Evolutionary conservation across 805 yeast genomes (phyloP).

Genomic region (Candida cerambycidarum): DNA sequence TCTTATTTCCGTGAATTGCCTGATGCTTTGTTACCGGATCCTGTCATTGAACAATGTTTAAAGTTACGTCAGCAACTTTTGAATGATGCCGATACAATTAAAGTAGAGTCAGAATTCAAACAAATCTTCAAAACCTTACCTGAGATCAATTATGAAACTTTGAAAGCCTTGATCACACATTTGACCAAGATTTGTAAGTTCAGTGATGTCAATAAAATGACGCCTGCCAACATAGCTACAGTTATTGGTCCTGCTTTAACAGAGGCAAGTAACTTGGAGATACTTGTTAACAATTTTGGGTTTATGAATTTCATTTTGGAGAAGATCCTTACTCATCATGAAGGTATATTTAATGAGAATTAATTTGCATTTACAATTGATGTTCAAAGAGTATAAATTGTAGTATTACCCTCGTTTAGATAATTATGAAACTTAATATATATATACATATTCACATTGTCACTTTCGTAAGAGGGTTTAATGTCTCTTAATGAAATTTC

Average conservation of each 20-base stretch:
- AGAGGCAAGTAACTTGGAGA: slow-evolving; percentile 52
- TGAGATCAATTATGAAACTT: slow-evolving; percentile 59
- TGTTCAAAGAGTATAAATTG: background rate
- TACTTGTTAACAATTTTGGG: slow-evolving; percentile 50
- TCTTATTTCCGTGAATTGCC: slow-evolving; percentile 83
- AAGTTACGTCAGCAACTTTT: slow-evolving; percentile 25
- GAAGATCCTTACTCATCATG: slow-evolving; percentile 46
- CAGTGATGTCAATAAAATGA: slow-evolving; percentile 78
- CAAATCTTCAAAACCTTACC: slow-evolving; percentile 52
- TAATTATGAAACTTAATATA: background rate
- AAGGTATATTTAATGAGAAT: slow-evolving; percentile 29
- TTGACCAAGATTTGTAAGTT: slow-evolving; percentile 65
- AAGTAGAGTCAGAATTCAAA: slow-evolving; percentile 20
- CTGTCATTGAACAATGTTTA: slow-evolving; percentile 60
- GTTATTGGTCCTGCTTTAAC: slow-evolving; percentile 72
- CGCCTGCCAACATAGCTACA: slow-evolving; percentile 83
- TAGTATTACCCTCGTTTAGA: background rate
- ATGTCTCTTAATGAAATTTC: slow-evolving; percentile 43
- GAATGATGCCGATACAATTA: background rate
- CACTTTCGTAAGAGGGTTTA: slow-evolving; percentile 10
- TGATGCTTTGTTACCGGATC: slow-evolving; percentile 72
- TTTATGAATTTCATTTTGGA: slow-evolving; percentile 55
- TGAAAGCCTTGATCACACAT: slow-evolving; percentile 68
- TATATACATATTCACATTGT: background rate
- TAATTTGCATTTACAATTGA: background rate